Evolutionary conservation across 352 stramenopile species (phyloP), one percentile per base, ranked within the genome.

Genomic region (Phytophthora kernoviae): DNA sequence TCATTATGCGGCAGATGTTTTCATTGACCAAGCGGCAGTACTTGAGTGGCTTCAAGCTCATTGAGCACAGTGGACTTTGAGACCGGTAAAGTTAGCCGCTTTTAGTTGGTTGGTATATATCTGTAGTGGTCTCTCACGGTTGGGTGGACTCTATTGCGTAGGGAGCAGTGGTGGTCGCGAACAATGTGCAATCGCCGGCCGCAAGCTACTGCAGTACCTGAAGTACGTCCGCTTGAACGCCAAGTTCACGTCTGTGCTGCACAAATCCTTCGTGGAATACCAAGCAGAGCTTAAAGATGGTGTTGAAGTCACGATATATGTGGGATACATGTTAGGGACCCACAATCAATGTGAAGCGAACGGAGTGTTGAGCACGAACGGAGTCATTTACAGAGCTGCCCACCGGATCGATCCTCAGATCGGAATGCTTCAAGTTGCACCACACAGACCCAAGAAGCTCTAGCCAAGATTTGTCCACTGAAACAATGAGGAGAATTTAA

Each of bases 121-220:
- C n/a, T 44, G 17, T 40, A 27, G 17, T 12, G 1, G 24, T 40
- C 20, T 27, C 8, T 27, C 4, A 30, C 20, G 1, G 20, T 11
- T 33, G 49, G 12, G 58, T 30, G 15, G 47, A 9, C 37, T 17
- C 9, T 10, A 34, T 42, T 47, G 3, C n/a, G 30, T 37, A 71
- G 45, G 71, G 71, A 33, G 55, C 59, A 3, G 44, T 77, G 5
- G 45, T 81, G 14, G 44, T 77, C 0, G 68, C 72, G 2, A 68
- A 81, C 56, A 81, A 81, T 45, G 65, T 81, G 62, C 63, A 12
- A 68, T 65, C 11, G 56, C 61, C 6, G 54, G 54, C n/a, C n/a
- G n/a, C 14, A 34, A 39, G 40, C 30, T 58, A 7, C 54, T 61
- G 0, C 65, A 66, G 17, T 81, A 77, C 33, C 54, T 78, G 7